Percentiles rank a stretch among this genome's conserved stretches.
Conservation (phyloP, 2,329 filamentous ascomycete species). For the Neurospora sp. region DNA sequence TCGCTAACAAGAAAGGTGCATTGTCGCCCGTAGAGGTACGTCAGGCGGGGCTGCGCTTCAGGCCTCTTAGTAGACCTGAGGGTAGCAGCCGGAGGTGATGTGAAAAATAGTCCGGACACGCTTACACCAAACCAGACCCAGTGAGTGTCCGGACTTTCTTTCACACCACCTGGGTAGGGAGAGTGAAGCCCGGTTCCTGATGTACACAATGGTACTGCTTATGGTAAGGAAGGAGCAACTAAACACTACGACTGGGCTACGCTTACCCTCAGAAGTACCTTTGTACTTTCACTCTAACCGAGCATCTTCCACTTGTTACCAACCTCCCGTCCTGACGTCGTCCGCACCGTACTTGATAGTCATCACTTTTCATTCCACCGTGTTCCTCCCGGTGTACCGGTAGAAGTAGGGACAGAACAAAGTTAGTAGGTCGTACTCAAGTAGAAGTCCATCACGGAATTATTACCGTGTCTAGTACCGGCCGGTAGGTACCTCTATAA, state of each 20-base stretch:
- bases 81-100: not conserved
- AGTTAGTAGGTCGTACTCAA: not conserved
- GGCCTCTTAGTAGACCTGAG: not conserved
- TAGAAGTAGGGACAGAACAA: not conserved
- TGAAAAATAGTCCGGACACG: too few relatives aligned
- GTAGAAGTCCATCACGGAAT: not conserved
- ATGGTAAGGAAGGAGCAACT: not conserved
- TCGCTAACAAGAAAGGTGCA: not conserved
- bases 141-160: too few relatives aligned
- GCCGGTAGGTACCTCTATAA: not conserved
- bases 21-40: not conserved
- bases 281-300: not conserved
- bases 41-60: not conserved
- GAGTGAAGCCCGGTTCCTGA: not conserved
- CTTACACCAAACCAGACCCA: too few relatives aligned
- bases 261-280: not conserved
- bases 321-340: not conserved
- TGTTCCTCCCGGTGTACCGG: not conserved
- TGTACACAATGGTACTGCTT: not conserved
- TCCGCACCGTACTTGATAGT: not conserved
- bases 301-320: not conserved
- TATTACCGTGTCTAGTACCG: too few relatives aligned
- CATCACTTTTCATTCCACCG: not conserved
- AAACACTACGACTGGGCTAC: not conserved
- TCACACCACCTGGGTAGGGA: too few relatives aligned